Percentiles rank a stretch among this genome's conserved stretches.
Conservation (phyloP, 306 rosid species). For the Pyrus betulifolia region DNA sequence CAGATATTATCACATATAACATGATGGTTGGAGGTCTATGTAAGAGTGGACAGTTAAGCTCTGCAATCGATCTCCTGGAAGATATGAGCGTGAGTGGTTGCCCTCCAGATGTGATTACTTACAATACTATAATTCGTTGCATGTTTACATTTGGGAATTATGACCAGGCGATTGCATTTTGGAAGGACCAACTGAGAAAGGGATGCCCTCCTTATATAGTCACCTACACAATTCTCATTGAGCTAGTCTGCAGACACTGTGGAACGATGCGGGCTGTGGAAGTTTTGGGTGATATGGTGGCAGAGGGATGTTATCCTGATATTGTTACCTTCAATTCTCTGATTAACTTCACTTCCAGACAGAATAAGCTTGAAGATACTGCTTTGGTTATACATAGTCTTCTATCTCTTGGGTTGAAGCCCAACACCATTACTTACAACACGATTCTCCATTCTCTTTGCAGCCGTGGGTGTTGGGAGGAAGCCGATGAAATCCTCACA, state of each 20-base stretch:
- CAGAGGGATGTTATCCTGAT: constrained; percentile 84
- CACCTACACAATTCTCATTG: constrained; percentile 66
- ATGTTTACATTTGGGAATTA: constrained; percentile 46
- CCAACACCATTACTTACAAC: constrained; percentile 65
- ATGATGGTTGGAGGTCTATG: constrained; percentile 64
- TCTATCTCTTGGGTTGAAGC: constrained; percentile 46
- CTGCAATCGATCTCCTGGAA: constrained; percentile 57
- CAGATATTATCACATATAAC: constrained; percentile 73
- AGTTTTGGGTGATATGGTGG: constrained; percentile 72
- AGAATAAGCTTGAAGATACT: constrained; percentile 50
- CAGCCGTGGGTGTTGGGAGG: constrained; percentile 55
- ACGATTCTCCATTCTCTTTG: constrained; percentile 68
- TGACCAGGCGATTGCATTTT: constrained; percentile 58
- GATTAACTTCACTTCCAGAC: constrained; percentile 54
- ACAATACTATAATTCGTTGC: constrained; percentile 61
- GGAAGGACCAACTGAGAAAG: constrained; percentile 73
- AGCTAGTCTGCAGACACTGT: constrained; percentile 59
- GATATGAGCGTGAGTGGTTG: constrained; percentile 84
- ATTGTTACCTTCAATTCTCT: constrained; percentile 69
- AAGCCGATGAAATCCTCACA: constrained; percentile 52
- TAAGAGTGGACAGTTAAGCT: constrained; percentile 42
- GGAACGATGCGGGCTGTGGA: constrained; percentile 59
- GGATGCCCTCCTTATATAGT: constrained; percentile 85
- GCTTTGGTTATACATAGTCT: constrained; percentile 51
- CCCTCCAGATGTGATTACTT: constrained; percentile 74